A percentile compares a stretch with the other conserved stretches of the same genome.
These are phyloP conservation scores for Suillus sp. DNA, from an alignment of 768 basidiomycete species.

Conservation along the genomic window DNA sequence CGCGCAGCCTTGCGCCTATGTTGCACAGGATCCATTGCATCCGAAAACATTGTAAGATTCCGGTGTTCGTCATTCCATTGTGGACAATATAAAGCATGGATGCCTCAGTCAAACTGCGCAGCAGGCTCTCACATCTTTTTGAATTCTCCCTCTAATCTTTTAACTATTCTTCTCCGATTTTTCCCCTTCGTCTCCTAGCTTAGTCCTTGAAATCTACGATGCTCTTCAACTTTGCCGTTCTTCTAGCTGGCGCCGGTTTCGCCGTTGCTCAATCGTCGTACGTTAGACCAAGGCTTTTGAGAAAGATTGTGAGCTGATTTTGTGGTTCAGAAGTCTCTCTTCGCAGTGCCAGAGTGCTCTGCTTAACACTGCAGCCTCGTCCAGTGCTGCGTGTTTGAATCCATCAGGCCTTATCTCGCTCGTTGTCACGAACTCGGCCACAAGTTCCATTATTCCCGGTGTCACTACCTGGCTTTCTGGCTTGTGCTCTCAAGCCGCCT, in stretches of 20 bases:
- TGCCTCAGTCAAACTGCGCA: neutral
- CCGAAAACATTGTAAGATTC: neutral
- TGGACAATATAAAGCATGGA: conserved; percentile 1
- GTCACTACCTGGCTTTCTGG: conserved; percentile 64
- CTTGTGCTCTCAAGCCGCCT: conserved; percentile 52
- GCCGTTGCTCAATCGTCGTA: conserved; percentile 51
- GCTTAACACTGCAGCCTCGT: conserved; percentile 40
- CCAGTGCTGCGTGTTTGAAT: conserved; percentile 43
- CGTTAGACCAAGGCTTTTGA: conserved; percentile 20
- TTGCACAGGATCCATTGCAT: neutral
- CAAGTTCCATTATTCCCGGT: conserved; percentile 41
- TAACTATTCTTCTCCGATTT: neutral
- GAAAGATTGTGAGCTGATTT: conserved; percentile 3
- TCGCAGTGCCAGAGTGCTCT: conserved; percentile 51
- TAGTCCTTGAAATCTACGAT: conserved; percentile 15
- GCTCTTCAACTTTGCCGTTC: conserved; percentile 29
- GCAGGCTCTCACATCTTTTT: neutral
- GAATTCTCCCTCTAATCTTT: neutral
- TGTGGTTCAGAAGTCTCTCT: conserved; percentile 42
- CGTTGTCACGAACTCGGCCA: conserved; percentile 24
- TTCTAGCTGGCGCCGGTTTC: conserved; percentile 38
- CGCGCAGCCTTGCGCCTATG: neutral
- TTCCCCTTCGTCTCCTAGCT: neutral
- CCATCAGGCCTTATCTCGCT: conserved; percentile 35
- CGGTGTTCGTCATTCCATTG: neutral